phyloP scores from a whole-genome alignment of 345 rosid species.

The Populus davidiana region DNA sequence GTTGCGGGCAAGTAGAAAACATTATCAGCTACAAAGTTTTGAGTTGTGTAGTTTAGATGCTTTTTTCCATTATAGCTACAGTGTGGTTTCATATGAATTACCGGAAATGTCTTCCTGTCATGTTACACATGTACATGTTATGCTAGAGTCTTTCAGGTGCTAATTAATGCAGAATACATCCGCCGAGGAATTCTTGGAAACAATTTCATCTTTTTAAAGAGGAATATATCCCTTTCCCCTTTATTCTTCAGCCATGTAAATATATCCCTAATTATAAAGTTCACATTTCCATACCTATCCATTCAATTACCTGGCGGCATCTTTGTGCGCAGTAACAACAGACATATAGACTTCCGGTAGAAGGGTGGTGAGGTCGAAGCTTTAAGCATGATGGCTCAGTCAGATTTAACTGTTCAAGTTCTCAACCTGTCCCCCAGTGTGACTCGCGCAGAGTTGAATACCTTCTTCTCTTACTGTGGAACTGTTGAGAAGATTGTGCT shows the following conservation, averaged over 20 bases:
- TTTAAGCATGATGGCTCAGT: not conserved
- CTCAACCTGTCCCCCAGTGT: slow-evolving; percentile 26
- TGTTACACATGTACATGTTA: no score
- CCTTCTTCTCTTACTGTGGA: slow-evolving; percentile 46
- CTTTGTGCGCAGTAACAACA: not conserved
- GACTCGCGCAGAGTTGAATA: slow-evolving; percentile 25
- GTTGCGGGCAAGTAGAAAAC: no score
- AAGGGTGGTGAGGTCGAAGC: not conserved
- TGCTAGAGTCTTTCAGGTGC: no score
- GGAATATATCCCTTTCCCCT: not conserved
- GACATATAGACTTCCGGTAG: not conserved
- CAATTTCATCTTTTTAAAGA: not conserved
- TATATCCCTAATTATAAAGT: not conserved
- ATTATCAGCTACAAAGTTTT: no score
- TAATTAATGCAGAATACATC: no score
- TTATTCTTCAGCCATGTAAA: not conserved
- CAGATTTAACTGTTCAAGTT: slow-evolving; percentile 31
- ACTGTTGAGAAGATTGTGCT: slow-evolving; percentile 34
- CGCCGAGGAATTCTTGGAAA: not conserved
- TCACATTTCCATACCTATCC: no score
- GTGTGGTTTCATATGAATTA: no score
- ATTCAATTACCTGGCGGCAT: not conserved
- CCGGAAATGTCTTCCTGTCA: no score
- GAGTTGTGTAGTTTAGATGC: no score
- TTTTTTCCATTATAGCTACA: no score